Evolutionary conservation across 2,329 filamentous ascomycete genomes (phyloP).

Genomic region (Colletotrichum sp.): DNA sequence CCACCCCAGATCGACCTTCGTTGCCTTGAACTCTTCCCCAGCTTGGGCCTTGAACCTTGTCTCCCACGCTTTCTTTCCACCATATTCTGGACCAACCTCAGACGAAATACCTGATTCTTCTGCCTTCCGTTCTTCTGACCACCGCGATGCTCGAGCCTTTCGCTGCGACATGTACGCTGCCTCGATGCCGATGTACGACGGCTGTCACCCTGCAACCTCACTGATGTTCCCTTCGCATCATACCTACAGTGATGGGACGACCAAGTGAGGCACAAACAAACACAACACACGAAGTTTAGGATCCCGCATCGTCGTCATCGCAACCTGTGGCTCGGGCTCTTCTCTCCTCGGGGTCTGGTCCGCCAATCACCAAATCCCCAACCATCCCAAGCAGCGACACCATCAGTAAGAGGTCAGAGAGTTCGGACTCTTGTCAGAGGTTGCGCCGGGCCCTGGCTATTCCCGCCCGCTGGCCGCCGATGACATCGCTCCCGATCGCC

Average conservation of each 20-base stretch:
- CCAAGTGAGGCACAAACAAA: neutral
- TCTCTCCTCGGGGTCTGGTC: neutral
- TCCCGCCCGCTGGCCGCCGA: slow-evolving; percentile 2
- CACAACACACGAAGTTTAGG: neutral
- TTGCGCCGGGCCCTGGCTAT: neutral
- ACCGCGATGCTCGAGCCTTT: neutral
- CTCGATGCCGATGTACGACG: neutral
- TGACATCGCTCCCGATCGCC: slow-evolving; percentile 12
- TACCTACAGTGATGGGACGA: neutral
- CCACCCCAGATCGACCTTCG: neutral
- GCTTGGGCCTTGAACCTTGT: neutral
- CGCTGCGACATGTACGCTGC: neutral
- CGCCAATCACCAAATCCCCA: neutral
- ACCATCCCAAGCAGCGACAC: neutral
- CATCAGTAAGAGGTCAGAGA: neutral
- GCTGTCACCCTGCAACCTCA: neutral
- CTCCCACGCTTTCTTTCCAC: neutral
- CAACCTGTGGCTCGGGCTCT: neutral
- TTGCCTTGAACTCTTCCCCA: neutral
- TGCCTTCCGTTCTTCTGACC: neutral
- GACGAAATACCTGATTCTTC: neutral
- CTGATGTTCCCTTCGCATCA: neutral
- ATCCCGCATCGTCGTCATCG: neutral
- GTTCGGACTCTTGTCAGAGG: slow-evolving; percentile 4
- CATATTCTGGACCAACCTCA: neutral